phyloP scores from a whole-genome alignment of 2,329 filamentous ascomycete genomes.

The Akanthomyces uredinophilus region DNA sequence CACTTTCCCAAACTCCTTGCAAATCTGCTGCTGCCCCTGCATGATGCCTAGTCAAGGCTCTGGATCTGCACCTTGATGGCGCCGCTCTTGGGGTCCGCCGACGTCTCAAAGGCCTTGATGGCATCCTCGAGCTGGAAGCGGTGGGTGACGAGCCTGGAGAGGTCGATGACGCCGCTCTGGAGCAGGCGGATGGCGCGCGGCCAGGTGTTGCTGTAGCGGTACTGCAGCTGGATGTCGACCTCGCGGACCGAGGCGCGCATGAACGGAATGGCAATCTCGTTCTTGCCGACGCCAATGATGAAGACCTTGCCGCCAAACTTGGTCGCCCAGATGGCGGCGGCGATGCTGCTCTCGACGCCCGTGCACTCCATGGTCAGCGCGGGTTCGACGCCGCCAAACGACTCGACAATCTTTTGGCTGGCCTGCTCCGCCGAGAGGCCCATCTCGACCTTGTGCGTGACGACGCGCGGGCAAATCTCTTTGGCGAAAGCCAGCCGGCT shows the following conservation, averaged over 20 bases:
- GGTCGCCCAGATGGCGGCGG: slow-evolving; percentile 78
- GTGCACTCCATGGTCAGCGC: slow-evolving; percentile 86
- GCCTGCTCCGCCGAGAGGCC: slow-evolving; percentile 63
- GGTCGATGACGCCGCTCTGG: slow-evolving; percentile 75
- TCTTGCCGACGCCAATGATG: slow-evolving; percentile 90
- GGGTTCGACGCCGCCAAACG: slow-evolving; percentile 76
- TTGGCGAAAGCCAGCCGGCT: slow-evolving; percentile 80
- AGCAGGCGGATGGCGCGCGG: slow-evolving; percentile 85
- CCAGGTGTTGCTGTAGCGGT: slow-evolving; percentile 95
- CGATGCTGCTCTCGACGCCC: slow-evolving; percentile 85
- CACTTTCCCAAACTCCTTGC: background rate
- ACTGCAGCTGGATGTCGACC: slow-evolving; percentile 94
- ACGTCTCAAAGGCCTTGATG: slow-evolving; percentile 82
- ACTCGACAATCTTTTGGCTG: slow-evolving; percentile 58
- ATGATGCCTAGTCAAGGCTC: slow-evolving; percentile 47
- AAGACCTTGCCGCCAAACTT: slow-evolving; percentile 98
- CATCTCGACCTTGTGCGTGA: slow-evolving; percentile 70
- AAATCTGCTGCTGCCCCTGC: background rate
- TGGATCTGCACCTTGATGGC: slow-evolving; percentile 98
- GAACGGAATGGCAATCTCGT: slow-evolving; percentile 92
- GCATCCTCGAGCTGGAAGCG: slow-evolving; percentile 82
- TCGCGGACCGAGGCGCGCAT: slow-evolving; percentile 88
- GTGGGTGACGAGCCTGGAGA: slow-evolving; percentile 82
- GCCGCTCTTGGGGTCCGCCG: slow-evolving; percentile 80
- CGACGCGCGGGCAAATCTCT: slow-evolving; percentile 71